These are phyloP conservation scores for Vigna nakashimae DNA, from an alignment of 306 rosid species.

Conservation along the genomic window DNA sequence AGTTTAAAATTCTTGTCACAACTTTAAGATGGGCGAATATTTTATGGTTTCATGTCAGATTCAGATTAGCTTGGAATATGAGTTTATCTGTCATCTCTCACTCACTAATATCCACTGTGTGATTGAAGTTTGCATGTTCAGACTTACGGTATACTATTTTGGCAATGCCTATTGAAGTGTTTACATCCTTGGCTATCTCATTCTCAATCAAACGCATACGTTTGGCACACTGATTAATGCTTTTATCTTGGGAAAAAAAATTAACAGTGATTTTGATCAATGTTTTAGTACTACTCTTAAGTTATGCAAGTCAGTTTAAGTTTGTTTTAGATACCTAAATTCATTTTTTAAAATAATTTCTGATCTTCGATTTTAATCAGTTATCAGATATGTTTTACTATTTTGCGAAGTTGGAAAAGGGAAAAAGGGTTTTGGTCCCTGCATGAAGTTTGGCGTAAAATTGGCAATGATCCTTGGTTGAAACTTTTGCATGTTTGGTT, in stretches of 20 bases:
- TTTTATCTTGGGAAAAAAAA: neutral
- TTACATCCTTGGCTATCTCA: neutral
- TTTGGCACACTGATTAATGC: neutral
- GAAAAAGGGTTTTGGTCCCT: too few relatives aligned
- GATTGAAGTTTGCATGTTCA: slow-evolving; percentile 10
- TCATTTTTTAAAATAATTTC: too few relatives aligned
- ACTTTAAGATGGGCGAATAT: slow-evolving; percentile 30
- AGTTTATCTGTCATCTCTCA: slow-evolving; percentile 22
- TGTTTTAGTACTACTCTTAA: too few relatives aligned
- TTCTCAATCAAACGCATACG: neutral
- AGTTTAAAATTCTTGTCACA: slow-evolving; percentile 31
- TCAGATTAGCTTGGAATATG: slow-evolving; percentile 31
- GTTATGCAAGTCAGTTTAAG: too few relatives aligned
- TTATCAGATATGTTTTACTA: too few relatives aligned
- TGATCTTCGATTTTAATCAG: too few relatives aligned
- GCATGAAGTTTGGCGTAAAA: too few relatives aligned
- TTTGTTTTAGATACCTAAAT: too few relatives aligned
- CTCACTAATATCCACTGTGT: slow-evolving; percentile 1
- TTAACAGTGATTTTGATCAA: too few relatives aligned
- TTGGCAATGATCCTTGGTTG: too few relatives aligned
- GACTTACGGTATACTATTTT: neutral
- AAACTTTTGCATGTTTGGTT: too few relatives aligned
- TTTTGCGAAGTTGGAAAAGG: too few relatives aligned
- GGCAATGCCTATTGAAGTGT: neutral
- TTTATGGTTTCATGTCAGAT: slow-evolving; percentile 34